Evolutionary conservation across 192 early-diverging fungal species (phyloP), one percentile per base, ranked within the genome.

Genomic region (Bifiguratus adelaidae): DNA sequence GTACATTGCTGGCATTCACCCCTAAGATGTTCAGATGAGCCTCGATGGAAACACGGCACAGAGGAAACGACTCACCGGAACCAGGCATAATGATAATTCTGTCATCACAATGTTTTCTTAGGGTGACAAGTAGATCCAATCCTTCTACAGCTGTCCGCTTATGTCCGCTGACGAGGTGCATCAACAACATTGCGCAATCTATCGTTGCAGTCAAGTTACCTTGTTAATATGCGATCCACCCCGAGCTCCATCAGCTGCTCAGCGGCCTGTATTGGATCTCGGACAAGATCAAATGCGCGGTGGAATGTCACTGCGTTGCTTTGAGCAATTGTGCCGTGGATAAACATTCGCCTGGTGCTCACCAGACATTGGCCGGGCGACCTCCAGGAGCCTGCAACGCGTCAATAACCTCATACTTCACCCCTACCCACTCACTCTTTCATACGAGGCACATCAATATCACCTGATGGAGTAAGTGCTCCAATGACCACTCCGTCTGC

Each of bases 401-500:
- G 32, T 33, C 32, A 33, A n/a, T n/a, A n/a, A 9, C 32, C 8
- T 33, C 32, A n/a, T 33, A 33, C 8, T 33, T 33, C n/a, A 33
- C 32, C 8, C 8, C 8, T n/a, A n/a, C 8, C n/a, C 4, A 4
- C 12, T 21, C 4, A 21, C 12, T 7, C 37, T 40, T 40, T 20
- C 37, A 40, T 40, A 4, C 37, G 37, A 15, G 37, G 22, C 12
- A 75, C 55, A 48, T 84, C 82, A 12, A 84, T 56, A 3, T 56
- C 43, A n/a, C 82, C 79, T 35, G 80, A 56, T 4, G 63, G 62
- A 1, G 38, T 43, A 0, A 84, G 50, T 5, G 82, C 58, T 2
- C 82, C 82, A 61, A 84, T 66, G 3, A 82, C 82, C 6, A 84
- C 77, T 0, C 82, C 82, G 19, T 71, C 56, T 26, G 56, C 77